phyloP scores from a whole-genome alignment of 75 land plant genomes.

The Cunninghamia lanceolata region DNA sequence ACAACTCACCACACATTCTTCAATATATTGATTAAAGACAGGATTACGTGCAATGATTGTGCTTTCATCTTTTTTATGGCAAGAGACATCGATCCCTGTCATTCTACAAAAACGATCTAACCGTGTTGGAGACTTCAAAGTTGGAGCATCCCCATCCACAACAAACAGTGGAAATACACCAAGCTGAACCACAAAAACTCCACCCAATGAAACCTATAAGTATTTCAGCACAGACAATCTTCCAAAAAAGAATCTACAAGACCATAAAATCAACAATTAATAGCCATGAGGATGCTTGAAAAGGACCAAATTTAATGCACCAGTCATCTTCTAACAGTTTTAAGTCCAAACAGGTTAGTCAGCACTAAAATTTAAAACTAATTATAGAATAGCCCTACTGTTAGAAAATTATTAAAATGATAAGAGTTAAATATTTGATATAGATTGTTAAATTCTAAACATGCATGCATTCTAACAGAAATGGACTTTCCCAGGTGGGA shows the following conservation, averaged over 20 bases:
- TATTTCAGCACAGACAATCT: neutral
- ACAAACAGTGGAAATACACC: constrained; percentile 87
- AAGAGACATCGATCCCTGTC: constrained; percentile 38
- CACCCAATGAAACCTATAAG: constrained; percentile 5
- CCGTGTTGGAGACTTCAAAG: constrained; percentile 58
- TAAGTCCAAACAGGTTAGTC: neutral
- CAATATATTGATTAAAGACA: constrained; percentile 38
- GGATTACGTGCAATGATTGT: constrained; percentile 38
- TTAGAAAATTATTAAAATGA: neutral
- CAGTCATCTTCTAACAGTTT: neutral
- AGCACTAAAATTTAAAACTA: neutral
- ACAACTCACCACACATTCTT: constrained; percentile 69
- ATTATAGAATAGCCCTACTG: neutral
- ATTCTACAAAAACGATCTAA: constrained; percentile 48
- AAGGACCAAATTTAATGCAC: neutral
- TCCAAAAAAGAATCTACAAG: neutral
- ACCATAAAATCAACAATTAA: neutral
- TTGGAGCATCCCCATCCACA: constrained; percentile 70
- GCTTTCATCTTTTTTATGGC: constrained; percentile 16
- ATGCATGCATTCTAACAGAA: neutral
- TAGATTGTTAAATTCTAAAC: neutral
- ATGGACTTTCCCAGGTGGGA: neutral
- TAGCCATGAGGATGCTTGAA: neutral
- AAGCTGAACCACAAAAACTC: constrained; percentile 36
- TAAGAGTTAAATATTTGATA: neutral